Conservation (phyloP, 208 protist species). For the Trypanosoma grayi region DNA sequence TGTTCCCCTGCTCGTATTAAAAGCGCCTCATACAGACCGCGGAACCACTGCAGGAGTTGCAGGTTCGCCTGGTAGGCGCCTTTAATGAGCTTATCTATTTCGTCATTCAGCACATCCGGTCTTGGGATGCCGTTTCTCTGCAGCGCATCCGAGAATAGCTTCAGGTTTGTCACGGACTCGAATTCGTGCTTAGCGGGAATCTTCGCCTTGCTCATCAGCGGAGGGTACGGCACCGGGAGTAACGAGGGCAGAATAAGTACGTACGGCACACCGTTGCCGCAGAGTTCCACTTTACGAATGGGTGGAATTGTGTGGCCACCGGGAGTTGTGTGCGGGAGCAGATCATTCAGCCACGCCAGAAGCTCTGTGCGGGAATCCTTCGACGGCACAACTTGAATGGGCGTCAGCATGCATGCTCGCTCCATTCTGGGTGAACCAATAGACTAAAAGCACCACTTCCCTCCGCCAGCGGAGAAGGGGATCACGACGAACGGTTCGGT, state of each 20-base stretch:
- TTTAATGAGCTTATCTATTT: slow-evolving; percentile 91
- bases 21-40: slow-evolving; percentile 60
- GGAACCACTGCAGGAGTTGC: slow-evolving; percentile 97
- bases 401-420: slow-evolving; percentile 26
- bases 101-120: slow-evolving; percentile 66
- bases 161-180: slow-evolving; percentile 96
- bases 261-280: slow-evolving; percentile 87
- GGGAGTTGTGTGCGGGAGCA: slow-evolving; percentile 32
- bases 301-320: slow-evolving; percentile 30
- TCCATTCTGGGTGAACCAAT: slow-evolving; percentile 23
- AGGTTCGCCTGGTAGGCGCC: slow-evolving; percentile 97
- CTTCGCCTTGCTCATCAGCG: slow-evolving; percentile 90
- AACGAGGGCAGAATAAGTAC: slow-evolving; percentile 93
- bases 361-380: slow-evolving; percentile 62
- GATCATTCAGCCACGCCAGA: slow-evolving; percentile 73
- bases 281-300: slow-evolving; percentile 79
- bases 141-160: slow-evolving; percentile 93
- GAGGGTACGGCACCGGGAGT: slow-evolving; percentile 71
- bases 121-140: slow-evolving; percentile 79
- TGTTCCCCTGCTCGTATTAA: neutral
- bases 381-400: slow-evolving; percentile 51
- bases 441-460: no score
- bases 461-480: no score
- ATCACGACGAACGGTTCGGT: no score
- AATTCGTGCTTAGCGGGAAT: slow-evolving; percentile 88